Evolutionary conservation across 768 basidiomycete genomes (phyloP).

Genomic region (Rhodosporidiobolus sp.): DNA sequence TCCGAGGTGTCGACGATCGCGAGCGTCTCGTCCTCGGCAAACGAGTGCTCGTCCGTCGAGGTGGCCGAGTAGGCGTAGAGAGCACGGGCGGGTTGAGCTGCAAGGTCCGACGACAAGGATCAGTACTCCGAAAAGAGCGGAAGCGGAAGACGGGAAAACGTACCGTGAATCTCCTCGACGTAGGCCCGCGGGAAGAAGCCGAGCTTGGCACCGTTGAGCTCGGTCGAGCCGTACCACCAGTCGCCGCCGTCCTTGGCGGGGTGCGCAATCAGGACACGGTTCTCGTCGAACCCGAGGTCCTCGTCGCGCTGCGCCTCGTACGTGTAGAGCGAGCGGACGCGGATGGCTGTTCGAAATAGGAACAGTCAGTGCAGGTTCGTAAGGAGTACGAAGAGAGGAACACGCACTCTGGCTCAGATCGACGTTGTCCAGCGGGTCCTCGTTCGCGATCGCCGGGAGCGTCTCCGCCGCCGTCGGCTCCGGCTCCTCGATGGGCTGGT

Average conservation of each 20-base stretch:
- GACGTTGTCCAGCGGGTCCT: slow-evolving; percentile 49
- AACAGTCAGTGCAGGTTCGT: neutral
- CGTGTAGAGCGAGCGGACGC: slow-evolving; percentile 72
- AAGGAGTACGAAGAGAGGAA: neutral
- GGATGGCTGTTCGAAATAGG: slow-evolving; percentile 6
- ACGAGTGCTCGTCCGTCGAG: slow-evolving; percentile 77
- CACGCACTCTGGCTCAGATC: slow-evolving; percentile 48
- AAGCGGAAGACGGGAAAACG: slow-evolving; percentile 42
- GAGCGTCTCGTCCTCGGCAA: slow-evolving; percentile 73
- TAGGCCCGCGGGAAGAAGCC: slow-evolving; percentile 92
- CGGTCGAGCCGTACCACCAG: slow-evolving; percentile 70
- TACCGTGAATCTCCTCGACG: slow-evolving; percentile 71
- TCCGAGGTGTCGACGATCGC: slow-evolving; percentile 78
- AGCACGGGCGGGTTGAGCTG: slow-evolving; percentile 67
- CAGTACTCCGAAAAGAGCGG: neutral
- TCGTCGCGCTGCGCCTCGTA: slow-evolving; percentile 83
- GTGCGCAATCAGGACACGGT: slow-evolving; percentile 71
- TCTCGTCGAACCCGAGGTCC: slow-evolving; percentile 81
- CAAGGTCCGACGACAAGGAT: neutral
- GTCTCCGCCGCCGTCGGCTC: slow-evolving; percentile 54
- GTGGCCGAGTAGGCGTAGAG: slow-evolving; percentile 70
- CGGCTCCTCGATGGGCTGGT: slow-evolving; percentile 66
- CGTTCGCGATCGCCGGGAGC: slow-evolving; percentile 45
- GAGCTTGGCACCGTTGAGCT: slow-evolving; percentile 54
- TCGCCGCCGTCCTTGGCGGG: slow-evolving; percentile 78